phyloP scores from a whole-genome alignment of 2,329 filamentous ascomycete genomes.

The Claviceps sp. region DNA sequence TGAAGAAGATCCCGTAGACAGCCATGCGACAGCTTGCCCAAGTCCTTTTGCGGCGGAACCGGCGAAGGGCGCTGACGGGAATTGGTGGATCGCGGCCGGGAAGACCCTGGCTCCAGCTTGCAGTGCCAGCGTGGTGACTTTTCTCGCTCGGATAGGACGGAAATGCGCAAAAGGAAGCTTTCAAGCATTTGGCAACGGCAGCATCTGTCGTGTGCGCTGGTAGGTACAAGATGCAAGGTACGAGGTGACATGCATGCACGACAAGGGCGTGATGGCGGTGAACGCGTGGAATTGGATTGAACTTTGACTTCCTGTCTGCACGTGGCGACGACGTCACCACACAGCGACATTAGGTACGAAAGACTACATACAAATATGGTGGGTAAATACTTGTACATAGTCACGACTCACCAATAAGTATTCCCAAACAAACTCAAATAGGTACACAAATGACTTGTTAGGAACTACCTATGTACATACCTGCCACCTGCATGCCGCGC shows the following conservation, averaged over 20 bases:
- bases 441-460: neutral
- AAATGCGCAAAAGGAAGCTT: neutral
- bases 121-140: constrained; percentile 6
- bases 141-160: neutral
- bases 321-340: constrained; percentile 2
- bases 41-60: neutral
- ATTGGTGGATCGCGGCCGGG: neutral
- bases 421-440: neutral
- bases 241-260: neutral
- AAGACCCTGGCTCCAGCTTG: constrained; percentile 3
- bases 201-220: neutral
- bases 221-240: neutral
- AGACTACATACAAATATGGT: too few relatives aligned
- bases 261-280: neutral
- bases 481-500: neutral
- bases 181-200: neutral
- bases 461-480: neutral
- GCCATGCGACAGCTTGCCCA: constrained; percentile 8
- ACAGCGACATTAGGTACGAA: too few relatives aligned
- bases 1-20: constrained; percentile 5
- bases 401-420: too few relatives aligned
- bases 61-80: neutral
- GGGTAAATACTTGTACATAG: too few relatives aligned
- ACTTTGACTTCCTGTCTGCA: neutral
- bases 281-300: neutral